Conservation (phyloP, 768 basidiomycete genomes). For the Brasilioporus rufonigricans region DNA sequence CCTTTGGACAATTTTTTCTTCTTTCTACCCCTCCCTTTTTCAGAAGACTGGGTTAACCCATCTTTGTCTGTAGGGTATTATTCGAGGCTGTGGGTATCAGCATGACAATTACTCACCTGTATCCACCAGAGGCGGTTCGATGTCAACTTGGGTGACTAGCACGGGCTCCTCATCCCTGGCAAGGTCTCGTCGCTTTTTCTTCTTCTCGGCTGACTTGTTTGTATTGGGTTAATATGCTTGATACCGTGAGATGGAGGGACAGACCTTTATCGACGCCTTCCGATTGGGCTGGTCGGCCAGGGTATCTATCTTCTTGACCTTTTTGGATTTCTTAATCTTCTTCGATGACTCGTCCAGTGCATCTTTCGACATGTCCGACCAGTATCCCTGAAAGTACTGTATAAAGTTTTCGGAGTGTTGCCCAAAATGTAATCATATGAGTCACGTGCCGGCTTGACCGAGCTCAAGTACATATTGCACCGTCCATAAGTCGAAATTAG, state of each 20-base stretch:
- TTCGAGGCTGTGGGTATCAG: not conserved
- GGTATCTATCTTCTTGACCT: not conserved
- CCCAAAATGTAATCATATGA: not conserved
- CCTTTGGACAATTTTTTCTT: constrained; percentile 7
- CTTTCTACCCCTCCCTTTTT: not conserved
- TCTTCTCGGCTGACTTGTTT: constrained; percentile 24
- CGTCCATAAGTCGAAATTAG: too few relatives aligned
- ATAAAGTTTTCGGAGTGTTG: too few relatives aligned
- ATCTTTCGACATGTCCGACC: constrained; percentile 5
- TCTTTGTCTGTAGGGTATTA: not conserved
- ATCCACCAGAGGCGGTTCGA: not conserved
- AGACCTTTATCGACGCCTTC: constrained; percentile 20
- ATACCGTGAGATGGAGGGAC: not conserved
- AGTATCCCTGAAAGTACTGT: not conserved
- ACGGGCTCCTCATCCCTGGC: not conserved
- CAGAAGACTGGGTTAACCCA: constrained; percentile 1
- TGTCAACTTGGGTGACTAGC: not conserved
- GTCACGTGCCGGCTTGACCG: not conserved
- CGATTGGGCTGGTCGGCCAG: not conserved
- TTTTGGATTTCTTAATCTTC: not conserved
- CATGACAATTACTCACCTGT: not conserved
- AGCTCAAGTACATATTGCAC: too few relatives aligned
- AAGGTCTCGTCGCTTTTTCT: constrained; percentile 28
- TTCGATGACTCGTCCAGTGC: not conserved
- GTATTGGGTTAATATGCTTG: constrained; percentile 7